Percentiles rank a stretch among this genome's conserved stretches.
phyloP scores from a whole-genome alignment of 2,329 filamentous ascomycete genomes.

The Seiridium unicorne region DNA sequence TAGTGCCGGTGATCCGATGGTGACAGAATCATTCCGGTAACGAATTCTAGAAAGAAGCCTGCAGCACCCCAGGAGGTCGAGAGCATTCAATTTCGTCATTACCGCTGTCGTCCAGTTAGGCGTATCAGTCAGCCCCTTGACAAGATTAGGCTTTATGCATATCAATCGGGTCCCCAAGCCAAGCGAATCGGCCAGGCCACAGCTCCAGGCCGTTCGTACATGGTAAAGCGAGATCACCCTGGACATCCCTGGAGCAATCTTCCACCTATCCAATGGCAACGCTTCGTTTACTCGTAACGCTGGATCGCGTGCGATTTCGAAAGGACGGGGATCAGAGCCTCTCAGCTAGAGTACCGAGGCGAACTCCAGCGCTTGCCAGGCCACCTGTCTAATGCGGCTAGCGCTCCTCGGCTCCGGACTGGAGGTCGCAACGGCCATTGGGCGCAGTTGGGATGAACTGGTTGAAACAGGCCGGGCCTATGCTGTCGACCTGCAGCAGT shows the following conservation, averaged over 20 bases:
- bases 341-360: neutral
- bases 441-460: neutral
- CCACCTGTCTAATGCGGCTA: neutral
- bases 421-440: neutral
- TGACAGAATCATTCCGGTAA: neutral
- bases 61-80: neutral
- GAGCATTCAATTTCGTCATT: neutral
- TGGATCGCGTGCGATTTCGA: slow-evolving; percentile 1
- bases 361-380: neutral
- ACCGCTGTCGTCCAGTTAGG: neutral
- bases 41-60: neutral
- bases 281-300: neutral
- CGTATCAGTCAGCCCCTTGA: neutral
- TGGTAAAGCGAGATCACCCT: no score
- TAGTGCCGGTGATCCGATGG: no score
- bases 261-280: slow-evolving; percentile 2
- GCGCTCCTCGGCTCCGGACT: neutral
- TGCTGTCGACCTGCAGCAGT: neutral
- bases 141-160: neutral
- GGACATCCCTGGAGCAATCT: neutral
- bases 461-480: neutral
- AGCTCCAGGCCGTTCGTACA: no score
- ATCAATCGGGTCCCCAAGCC: neutral
- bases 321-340: neutral
- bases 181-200: no score